Percentiles rank a stretch among this genome's conserved stretches.
phyloP scores from a whole-genome alignment of 345 rosid genomes.

The Cardamine occulta region DNA sequence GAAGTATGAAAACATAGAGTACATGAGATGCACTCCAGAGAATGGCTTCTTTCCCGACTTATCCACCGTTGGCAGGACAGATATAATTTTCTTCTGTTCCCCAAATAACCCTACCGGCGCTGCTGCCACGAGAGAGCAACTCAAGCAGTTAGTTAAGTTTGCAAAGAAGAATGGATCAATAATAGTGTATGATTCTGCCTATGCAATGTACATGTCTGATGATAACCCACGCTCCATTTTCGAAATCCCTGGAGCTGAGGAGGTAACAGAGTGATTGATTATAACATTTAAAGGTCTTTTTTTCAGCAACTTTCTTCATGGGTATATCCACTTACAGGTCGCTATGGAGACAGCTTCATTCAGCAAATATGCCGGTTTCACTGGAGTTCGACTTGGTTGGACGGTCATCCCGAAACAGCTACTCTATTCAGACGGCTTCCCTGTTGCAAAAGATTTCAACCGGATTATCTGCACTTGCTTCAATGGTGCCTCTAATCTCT shows the following conservation, averaged over 20 bases:
- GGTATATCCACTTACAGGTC: slow-evolving; percentile 52
- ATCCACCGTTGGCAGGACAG: slow-evolving; percentile 69
- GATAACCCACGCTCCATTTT: slow-evolving; percentile 85
- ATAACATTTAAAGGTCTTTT: not conserved
- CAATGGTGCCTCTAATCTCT: slow-evolving; percentile 87
- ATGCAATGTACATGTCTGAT: slow-evolving; percentile 86
- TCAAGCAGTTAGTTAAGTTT: slow-evolving; percentile 69
- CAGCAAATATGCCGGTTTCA: slow-evolving; percentile 95
- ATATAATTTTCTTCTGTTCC: slow-evolving; percentile 92
- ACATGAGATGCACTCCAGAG: slow-evolving; percentile 95
- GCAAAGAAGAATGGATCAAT: slow-evolving; percentile 94
- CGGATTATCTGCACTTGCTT: slow-evolving; percentile 85
- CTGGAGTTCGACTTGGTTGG: slow-evolving; percentile 98
- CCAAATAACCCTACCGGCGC: slow-evolving; percentile 98
- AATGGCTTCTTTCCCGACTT: slow-evolving; percentile 96
- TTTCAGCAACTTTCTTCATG: slow-evolving; percentile 4
- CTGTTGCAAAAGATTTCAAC: slow-evolving; percentile 90
- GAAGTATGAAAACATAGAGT: slow-evolving; percentile 77
- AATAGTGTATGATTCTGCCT: slow-evolving; percentile 91
- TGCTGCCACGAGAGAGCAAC: slow-evolving; percentile 89
- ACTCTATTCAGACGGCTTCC: slow-evolving; percentile 82
- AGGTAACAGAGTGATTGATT: slow-evolving; percentile 53
- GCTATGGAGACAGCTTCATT: slow-evolving; percentile 92
- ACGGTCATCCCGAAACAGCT: slow-evolving; percentile 89
- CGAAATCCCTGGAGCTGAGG: slow-evolving; percentile 98